Base-by-base conservation (phyloP, 768 basidiomycete species). In the Lactarius hengduanensis region DNA sequence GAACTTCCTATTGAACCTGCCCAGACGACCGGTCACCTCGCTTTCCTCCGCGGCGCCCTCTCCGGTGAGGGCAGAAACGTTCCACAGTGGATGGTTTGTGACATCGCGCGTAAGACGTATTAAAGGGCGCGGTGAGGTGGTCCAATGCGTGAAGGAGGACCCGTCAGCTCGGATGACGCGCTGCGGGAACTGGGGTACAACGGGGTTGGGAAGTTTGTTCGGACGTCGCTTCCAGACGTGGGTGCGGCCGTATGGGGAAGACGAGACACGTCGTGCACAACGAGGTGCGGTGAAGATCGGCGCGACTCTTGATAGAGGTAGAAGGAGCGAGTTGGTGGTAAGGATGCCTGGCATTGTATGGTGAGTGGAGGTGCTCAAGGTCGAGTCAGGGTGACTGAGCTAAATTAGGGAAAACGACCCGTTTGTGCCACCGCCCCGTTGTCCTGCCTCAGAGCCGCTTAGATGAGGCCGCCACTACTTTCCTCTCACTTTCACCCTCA, bases 11-110 rank as follows among this genome's bases (percentile, higher is more conserved):
- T 81, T 91, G 77, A 93, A 96, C 72, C 92, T 81, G 13, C 92
- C 91, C 73, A 96, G 77, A 13, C 94, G 80, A 8, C 94, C 94
- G 1, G 87, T 84, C 57, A 85, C 84, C 59, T 85, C 86, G 68
- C 80, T 85, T 73, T 91, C 91, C 67, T 90, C 90, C 70, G 87
- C 87, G 59, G 79, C 78, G 38, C 75, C 72, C 63, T 76, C 74
- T 43, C 78, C 76, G 50, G 71, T 74, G 57, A 87, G 74, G 1
- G 80, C 78, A 3, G 84, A 83, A 2, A 89, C 85, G 73, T 92
- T 91, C 90, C 91, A 97, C 7, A 93, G 76, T 1, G 94, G 91
- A 72, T 94, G 88, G 75, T 94, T 97, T 18, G 91, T 92, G 59
- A 91, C 88, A 72, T 96, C 94, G 50, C 94, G 86, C 22, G 94